Percentiles rank a stretch among this genome's conserved stretches.
Conservation (phyloP, 2,329 filamentous ascomycete species). For the Arthrobotrys sphaeroides region DNA sequence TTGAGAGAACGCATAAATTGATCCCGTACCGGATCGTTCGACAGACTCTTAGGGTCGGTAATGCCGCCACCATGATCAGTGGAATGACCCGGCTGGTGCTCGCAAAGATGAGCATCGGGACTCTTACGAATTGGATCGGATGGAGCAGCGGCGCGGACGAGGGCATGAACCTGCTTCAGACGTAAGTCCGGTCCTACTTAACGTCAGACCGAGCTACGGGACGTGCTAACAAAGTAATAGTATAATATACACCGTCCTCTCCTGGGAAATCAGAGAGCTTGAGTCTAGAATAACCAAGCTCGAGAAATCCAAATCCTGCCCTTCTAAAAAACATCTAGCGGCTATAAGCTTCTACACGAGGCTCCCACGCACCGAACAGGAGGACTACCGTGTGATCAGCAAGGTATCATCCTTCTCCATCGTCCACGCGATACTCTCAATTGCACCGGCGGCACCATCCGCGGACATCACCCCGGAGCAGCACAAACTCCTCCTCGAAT, state of each 20-base stretch:
- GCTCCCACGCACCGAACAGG: constrained; percentile 68
- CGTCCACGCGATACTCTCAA: constrained; percentile 71
- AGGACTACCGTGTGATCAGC: constrained; percentile 69
- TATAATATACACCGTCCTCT: constrained; percentile 77
- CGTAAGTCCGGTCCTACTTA: constrained; percentile 57
- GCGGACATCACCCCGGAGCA: constrained; percentile 68
- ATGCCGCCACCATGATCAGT: constrained; percentile 82
- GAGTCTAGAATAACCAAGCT: constrained; percentile 72
- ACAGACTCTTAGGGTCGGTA: constrained; percentile 78
- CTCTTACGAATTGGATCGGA: constrained; percentile 81
- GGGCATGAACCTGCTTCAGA: constrained; percentile 81
- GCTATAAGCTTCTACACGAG: constrained; percentile 70
- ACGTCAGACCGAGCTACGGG: neutral
- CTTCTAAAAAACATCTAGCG: constrained; percentile 70
- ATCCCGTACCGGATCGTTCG: constrained; percentile 76
- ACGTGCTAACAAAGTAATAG: constrained; percentile 61
- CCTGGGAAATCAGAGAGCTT: constrained; percentile 77
- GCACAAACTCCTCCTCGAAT: constrained; percentile 73
- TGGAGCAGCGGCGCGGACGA: constrained; percentile 76
- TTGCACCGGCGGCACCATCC: constrained; percentile 62
- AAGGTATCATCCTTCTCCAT: constrained; percentile 67
- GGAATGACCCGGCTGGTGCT: constrained; percentile 77
- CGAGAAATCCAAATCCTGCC: constrained; percentile 70
- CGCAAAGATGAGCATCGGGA: constrained; percentile 78
- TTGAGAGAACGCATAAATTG: constrained; percentile 75